These are phyloP conservation scores for Primulina huaijiensis DNA, from an alignment of 257 asterid genomes.

Conservation along the genomic window DNA sequence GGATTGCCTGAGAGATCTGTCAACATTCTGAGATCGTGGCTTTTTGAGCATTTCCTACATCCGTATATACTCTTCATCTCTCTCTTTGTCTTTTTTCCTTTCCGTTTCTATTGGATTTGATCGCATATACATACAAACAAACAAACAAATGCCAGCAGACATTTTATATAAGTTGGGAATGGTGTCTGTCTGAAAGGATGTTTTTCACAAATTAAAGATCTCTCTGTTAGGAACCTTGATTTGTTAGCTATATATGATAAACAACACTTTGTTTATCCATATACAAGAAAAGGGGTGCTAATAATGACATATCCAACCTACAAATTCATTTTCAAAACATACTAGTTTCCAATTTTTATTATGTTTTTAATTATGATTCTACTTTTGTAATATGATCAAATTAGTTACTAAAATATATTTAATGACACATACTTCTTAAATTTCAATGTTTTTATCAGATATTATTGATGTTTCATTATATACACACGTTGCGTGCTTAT, in stretches of 20 bases:
- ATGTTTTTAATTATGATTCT: too few species aligned
- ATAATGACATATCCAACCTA: too few species aligned
- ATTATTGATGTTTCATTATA: too few species aligned
- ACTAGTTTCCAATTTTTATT: too few species aligned
- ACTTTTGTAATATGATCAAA: too few species aligned
- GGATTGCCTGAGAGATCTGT: constrained; percentile 82
- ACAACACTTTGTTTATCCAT: too few species aligned
- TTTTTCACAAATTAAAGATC: neutral
- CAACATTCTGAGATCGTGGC: constrained; percentile 69
- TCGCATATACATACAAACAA: neutral
- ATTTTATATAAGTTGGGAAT: neutral
- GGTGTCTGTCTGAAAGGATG: neutral
- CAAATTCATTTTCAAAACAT: neutral
- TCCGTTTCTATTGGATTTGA: neutral
- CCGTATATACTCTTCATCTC: constrained; percentile 45
- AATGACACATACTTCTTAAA: too few species aligned
- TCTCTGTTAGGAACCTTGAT: neutral
- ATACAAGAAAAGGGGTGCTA: too few species aligned
- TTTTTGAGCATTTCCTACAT: constrained; percentile 78
- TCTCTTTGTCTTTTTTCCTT: constrained; percentile 1
- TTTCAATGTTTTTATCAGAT: too few species aligned
- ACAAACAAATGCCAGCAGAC: neutral
- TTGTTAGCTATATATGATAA: neutral
- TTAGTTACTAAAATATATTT: too few species aligned
- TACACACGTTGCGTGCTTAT: too few species aligned